phyloP scores from a whole-genome alignment of 306 rosid species.

The Citrullus colocynthis region DNA sequence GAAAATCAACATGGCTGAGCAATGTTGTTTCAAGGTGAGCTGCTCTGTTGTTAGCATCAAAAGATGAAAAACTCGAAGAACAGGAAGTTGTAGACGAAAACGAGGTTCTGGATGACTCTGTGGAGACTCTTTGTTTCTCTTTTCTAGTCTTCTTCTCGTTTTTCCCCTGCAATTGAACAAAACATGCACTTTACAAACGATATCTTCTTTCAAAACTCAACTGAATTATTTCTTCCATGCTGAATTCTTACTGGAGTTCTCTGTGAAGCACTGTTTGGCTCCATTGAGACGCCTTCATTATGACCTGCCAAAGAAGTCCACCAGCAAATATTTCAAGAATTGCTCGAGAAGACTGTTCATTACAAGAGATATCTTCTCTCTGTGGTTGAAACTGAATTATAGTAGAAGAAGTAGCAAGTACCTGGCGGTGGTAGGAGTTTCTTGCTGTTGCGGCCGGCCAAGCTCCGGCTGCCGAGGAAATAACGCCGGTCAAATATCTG shows the following conservation, averaged over 20 bases:
- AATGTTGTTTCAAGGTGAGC: constrained; percentile 33
- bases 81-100: constrained; percentile 61
- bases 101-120: constrained; percentile 56
- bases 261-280: constrained; percentile 15
- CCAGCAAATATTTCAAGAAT: background rate
- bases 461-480: constrained; percentile 33
- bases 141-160: constrained; percentile 20
- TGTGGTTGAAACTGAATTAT: background rate
- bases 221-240: background rate
- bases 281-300: constrained; percentile 19
- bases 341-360: background rate
- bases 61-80: constrained; percentile 73
- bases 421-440: constrained; percentile 29
- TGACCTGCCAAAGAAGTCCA: constrained; percentile 21
- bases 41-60: constrained; percentile 33
- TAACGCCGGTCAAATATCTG: constrained; percentile 73
- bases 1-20: constrained; percentile 15
- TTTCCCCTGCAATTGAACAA: constrained; percentile 35
- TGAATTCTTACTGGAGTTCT: constrained; percentile 34
- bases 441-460: constrained; percentile 20
- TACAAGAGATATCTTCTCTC: background rate
- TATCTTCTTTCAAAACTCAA: background rate
- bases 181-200: background rate
- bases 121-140: constrained; percentile 46
- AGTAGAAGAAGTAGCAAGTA: background rate